phyloP scores from a whole-genome alignment of 2,329 filamentous ascomycete genomes.

The Hypoxylon sp. region DNA sequence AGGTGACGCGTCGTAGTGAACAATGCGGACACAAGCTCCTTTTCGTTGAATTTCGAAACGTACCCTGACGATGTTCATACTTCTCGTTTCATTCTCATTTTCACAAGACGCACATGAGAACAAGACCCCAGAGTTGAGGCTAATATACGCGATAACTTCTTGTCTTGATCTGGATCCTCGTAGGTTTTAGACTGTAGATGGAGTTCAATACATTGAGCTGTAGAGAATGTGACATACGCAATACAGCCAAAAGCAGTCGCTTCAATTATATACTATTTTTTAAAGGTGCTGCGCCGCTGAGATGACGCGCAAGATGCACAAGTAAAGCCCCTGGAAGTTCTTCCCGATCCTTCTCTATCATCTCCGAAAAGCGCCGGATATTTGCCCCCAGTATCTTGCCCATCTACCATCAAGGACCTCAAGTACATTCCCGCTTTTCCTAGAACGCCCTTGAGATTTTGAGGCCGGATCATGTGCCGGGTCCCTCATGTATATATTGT shows the following conservation, averaged over 20 bases:
- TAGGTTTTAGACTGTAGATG: not conserved
- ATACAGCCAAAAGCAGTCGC: slow-evolving; percentile 21
- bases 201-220: not conserved
- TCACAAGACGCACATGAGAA: not conserved
- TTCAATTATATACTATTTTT: slow-evolving; percentile 39
- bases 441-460: slow-evolving; percentile 37
- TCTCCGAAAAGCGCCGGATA: slow-evolving; percentile 31
- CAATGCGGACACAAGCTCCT: not conserved
- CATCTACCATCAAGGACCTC: slow-evolving; percentile 34
- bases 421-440: slow-evolving; percentile 30
- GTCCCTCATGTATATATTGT: slow-evolving; percentile 33
- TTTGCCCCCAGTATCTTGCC: slow-evolving; percentile 23
- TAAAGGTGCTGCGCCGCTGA: slow-evolving; percentile 9
- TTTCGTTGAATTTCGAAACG: too few relatives aligned
- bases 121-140: not conserved
- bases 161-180: not conserved
- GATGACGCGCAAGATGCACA: slow-evolving; percentile 18
- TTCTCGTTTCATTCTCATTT: not conserved
- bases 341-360: slow-evolving; percentile 29
- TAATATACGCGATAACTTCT: slow-evolving; percentile 2
- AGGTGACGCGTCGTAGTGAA: not conserved
- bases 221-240: slow-evolving; percentile 1
- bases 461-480: slow-evolving; percentile 34
- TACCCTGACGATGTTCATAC: not conserved
- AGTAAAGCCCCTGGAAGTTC: slow-evolving; percentile 25